Conservation (phyloP, 2,329 filamentous ascomycete species). For the Aspergillus neotritici region DNA sequence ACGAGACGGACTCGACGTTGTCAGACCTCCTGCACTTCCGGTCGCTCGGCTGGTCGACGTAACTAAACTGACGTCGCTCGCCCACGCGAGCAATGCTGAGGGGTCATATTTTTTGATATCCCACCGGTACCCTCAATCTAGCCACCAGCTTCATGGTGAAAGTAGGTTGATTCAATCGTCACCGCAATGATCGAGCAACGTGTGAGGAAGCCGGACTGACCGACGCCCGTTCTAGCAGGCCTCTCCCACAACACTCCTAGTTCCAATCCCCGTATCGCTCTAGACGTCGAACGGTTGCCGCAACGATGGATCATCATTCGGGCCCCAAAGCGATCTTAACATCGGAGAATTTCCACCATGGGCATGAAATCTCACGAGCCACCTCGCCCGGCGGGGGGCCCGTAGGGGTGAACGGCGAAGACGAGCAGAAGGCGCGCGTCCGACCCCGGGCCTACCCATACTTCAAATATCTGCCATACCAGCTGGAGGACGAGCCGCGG, state of each 20-base stretch:
- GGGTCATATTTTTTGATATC: slow-evolving; percentile 20
- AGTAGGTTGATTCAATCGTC: slow-evolving; percentile 8
- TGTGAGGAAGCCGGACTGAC: slow-evolving; percentile 19
- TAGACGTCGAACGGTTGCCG: slow-evolving; percentile 13
- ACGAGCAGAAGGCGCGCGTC: slow-evolving; percentile 61
- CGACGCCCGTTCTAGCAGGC: slow-evolving; percentile 17
- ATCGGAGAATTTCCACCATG: slow-evolving; percentile 35
- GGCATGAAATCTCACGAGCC: slow-evolving; percentile 72
- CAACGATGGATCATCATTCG: slow-evolving; percentile 35
- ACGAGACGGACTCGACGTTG: neutral
- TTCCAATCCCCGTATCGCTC: slow-evolving; percentile 12
- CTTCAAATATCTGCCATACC: slow-evolving; percentile 81
- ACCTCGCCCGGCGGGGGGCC: slow-evolving; percentile 67
- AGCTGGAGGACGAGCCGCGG: slow-evolving; percentile 72
- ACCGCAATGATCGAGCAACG: neutral
- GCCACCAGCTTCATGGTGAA: slow-evolving; percentile 18
- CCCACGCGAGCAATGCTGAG: slow-evolving; percentile 25
- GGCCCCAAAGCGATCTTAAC: slow-evolving; percentile 31
- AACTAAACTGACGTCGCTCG: slow-evolving; percentile 6
- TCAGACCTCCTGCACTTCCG: slow-evolving; percentile 7
- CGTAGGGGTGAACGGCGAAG: slow-evolving; percentile 46
- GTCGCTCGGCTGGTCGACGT: slow-evolving; percentile 12
- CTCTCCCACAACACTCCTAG: slow-evolving; percentile 20
- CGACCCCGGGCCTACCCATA: slow-evolving; percentile 87
- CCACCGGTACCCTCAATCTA: slow-evolving; percentile 16